Evolutionary conservation across 176 grass and related monocot genomes (phyloP).

Genomic region (Pontederia crassipes): DNA sequence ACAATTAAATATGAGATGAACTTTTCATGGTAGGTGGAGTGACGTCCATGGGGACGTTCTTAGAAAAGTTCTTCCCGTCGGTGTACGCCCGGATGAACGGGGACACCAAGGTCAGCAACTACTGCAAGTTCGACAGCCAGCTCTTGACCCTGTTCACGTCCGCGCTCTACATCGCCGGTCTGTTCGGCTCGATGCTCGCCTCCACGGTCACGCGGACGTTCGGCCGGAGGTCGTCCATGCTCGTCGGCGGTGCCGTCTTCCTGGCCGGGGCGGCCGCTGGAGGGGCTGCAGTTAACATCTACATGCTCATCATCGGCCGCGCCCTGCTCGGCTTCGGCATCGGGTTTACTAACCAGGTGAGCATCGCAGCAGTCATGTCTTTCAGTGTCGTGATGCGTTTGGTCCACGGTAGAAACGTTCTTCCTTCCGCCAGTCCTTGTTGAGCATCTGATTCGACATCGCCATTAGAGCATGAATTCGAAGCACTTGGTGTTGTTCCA

Average conservation of each 20-base stretch:
- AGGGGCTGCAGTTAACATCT: neutral
- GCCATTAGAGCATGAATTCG: too few species aligned
- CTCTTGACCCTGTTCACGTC: neutral
- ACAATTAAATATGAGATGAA: neutral
- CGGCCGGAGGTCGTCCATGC: slow-evolving; percentile 6
- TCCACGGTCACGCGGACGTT: neutral
- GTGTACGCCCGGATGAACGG: neutral
- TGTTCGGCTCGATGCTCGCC: neutral
- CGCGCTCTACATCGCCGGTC: neutral
- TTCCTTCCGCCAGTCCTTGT: neutral
- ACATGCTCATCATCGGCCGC: slow-evolving; percentile 1
- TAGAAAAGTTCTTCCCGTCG: neutral
- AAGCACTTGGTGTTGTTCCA: neutral
- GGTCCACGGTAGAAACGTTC: too few species aligned
- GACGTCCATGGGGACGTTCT: neutral
- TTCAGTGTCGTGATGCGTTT: too few species aligned
- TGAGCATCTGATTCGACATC: neutral
- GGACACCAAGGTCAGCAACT: neutral
- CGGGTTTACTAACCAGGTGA: slow-evolving; percentile 9
- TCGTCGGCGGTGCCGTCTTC: slow-evolving; percentile 1
- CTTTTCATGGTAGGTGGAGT: neutral
- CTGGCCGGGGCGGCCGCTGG: neutral
- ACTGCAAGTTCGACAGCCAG: slow-evolving; percentile 4
- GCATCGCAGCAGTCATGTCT: neutral
- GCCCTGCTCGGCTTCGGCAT: slow-evolving; percentile 1